Evolutionary conservation across 2,329 filamentous ascomycete genomes (phyloP).

Genomic region (Cladosporium oxysporum): DNA sequence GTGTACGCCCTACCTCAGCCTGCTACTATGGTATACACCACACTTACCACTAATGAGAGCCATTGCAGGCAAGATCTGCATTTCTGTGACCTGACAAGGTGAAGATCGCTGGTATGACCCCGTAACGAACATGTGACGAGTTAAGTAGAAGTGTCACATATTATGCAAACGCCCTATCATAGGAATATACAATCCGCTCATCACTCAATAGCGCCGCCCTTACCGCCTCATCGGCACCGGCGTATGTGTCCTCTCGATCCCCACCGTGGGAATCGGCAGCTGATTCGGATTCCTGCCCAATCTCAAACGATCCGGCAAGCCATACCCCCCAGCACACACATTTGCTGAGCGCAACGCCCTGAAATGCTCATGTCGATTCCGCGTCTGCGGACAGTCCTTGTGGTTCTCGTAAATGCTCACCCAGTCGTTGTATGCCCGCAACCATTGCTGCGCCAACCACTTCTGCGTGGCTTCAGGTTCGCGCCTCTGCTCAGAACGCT

Average conservation of each 20-base stretch:
- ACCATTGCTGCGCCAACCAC: conserved; percentile 1
- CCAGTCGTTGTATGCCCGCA: not conserved
- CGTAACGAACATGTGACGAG: too few species aligned
- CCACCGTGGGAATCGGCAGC: not conserved
- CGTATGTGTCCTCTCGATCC: not conserved
- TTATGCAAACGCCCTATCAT: not conserved
- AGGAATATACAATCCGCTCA: not conserved
- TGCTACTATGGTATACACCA: not conserved
- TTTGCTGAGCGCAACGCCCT: not conserved
- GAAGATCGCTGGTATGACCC: not conserved
- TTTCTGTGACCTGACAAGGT: not conserved
- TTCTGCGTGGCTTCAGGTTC: not conserved
- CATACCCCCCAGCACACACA: not conserved
- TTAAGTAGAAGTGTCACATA: not conserved
- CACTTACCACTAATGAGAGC: not conserved
- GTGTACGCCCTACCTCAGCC: not conserved
- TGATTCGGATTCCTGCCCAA: not conserved
- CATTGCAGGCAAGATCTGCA: not conserved
- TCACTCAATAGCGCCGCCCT: too few species aligned
- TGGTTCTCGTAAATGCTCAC: not conserved
- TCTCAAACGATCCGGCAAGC: not conserved
- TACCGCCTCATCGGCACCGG: not conserved
- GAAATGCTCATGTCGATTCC: conserved; percentile 5
- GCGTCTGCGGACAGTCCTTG: conserved; percentile 9
- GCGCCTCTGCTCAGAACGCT: not conserved